Percentiles rank a stretch among this genome's conserved stretches.
These are phyloP conservation scores for Capsicum baccatum DNA, from an alignment of 257 asterid genomes.

Conservation along the genomic window DNA sequence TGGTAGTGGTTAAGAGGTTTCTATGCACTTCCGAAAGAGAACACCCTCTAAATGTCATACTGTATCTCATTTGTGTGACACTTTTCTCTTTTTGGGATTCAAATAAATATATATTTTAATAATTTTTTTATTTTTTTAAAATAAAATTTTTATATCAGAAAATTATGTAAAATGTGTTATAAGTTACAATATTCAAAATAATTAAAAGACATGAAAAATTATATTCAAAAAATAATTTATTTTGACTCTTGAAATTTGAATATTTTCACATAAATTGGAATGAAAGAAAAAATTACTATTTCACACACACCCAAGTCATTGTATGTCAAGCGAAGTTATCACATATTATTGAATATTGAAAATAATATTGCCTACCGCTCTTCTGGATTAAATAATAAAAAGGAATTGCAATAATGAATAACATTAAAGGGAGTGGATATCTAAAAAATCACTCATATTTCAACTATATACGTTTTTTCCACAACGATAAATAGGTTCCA, in stretches of 20 bases:
- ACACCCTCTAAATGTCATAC: not conserved
- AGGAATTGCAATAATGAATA: slow-evolving; percentile 12
- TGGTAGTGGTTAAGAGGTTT: not conserved
- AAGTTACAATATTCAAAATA: not conserved
- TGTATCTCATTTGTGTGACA: not conserved
- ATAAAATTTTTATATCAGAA: not conserved
- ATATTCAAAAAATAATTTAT: no score
- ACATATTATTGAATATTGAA: not conserved
- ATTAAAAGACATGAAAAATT: no score
- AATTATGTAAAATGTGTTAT: not conserved
- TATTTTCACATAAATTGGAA: no score
- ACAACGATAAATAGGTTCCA: no score
- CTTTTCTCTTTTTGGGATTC: not conserved
- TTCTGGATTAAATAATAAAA: slow-evolving; percentile 6
- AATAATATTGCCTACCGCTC: not conserved
- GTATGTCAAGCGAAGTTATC: no score
- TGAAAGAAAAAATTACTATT: no score
- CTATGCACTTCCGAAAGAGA: not conserved
- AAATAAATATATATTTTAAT: not conserved
- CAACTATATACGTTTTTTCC: no score
- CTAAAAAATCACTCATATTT: no score
- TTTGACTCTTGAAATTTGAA: no score
- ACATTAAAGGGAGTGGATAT: not conserved
- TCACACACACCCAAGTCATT: no score
- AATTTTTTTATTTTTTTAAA: no score